phyloP scores from a whole-genome alignment of 371 early-diverging fungal genomes.

The Umbelopsis sp. region DNA sequence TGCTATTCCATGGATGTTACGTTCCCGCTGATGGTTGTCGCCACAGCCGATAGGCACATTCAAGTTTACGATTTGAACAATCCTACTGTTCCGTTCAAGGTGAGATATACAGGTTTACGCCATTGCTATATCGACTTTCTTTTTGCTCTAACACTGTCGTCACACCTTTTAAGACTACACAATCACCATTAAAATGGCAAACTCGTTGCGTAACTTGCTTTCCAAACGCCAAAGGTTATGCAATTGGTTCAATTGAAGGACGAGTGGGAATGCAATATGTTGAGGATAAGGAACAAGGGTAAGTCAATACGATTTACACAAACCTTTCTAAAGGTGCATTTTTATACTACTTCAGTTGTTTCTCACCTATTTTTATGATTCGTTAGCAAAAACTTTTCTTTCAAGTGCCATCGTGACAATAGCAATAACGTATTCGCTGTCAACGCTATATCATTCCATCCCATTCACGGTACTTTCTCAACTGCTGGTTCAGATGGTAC shows the following conservation, averaged over 20 bases:
- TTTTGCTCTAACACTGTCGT: neutral
- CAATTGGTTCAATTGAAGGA: constrained; percentile 93
- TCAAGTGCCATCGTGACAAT: constrained; percentile 93
- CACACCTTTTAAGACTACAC: constrained; percentile 41
- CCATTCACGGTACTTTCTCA: constrained; percentile 85
- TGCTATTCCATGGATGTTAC: constrained; percentile 88
- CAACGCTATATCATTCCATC: constrained; percentile 87
- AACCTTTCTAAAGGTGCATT: neutral
- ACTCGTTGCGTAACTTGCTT: constrained; percentile 83
- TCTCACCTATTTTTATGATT: constrained; percentile 11
- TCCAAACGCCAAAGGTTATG: constrained; percentile 78
- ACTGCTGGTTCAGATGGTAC: constrained; percentile 94
- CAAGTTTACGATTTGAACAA: constrained; percentile 80
- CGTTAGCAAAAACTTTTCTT: constrained; percentile 80
- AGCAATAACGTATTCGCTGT: constrained; percentile 76
- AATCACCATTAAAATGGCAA: constrained; percentile 89
- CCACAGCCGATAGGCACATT: constrained; percentile 80
- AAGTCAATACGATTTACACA: constrained; percentile 20
- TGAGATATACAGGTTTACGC: constrained; percentile 13
- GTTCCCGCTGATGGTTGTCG: constrained; percentile 75
- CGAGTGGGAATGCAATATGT: constrained; percentile 92
- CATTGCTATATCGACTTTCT: neutral
- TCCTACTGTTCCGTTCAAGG: constrained; percentile 77
- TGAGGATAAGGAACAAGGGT: constrained; percentile 78
- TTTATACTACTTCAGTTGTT: neutral